These are phyloP conservation scores for Gentiana macrophylla DNA, from an alignment of 257 asterid species.

Conservation along the genomic window DNA sequence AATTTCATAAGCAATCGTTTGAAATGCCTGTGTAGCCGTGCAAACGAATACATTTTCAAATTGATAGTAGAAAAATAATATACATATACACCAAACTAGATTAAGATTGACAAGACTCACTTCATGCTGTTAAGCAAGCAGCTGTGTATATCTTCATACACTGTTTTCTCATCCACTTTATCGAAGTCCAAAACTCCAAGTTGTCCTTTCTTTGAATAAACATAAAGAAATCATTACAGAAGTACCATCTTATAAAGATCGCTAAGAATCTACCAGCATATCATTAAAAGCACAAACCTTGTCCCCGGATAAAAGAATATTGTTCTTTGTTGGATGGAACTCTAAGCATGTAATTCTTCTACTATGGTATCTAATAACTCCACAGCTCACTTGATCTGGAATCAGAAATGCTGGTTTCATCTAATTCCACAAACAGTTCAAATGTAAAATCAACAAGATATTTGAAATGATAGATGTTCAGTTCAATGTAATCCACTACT, in stretches of 20 bases:
- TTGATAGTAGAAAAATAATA: background rate
- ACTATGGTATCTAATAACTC: constrained; percentile 88
- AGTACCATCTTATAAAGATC: background rate
- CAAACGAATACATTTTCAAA: constrained; percentile 4
- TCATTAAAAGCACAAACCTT: constrained; percentile 41
- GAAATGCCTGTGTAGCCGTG: background rate
- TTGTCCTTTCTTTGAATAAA: constrained; percentile 75
- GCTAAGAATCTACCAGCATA: background rate
- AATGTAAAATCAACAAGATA: too few relatives aligned
- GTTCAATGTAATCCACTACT: too few relatives aligned
- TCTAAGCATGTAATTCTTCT: constrained; percentile 92
- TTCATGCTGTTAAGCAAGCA: constrained; percentile 87
- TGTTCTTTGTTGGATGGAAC: constrained; percentile 83
- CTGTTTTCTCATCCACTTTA: constrained; percentile 75
- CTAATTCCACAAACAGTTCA: constrained; percentile 29
- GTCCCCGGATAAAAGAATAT: constrained; percentile 86
- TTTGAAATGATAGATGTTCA: too few relatives aligned
- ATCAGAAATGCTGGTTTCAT: constrained; percentile 63
- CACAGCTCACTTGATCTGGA: constrained; percentile 81
- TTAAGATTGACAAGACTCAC: constrained; percentile 35
- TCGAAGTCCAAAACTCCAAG: constrained; percentile 95
- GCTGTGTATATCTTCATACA: constrained; percentile 65
- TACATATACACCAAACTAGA: background rate
- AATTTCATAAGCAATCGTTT: constrained; percentile 6
- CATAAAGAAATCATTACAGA: constrained; percentile 2